Percentiles rank a stretch among this genome's conserved stretches.
phyloP scores from a whole-genome alignment of 2,329 filamentous ascomycete genomes.

The Intubia oerlemansii region DNA sequence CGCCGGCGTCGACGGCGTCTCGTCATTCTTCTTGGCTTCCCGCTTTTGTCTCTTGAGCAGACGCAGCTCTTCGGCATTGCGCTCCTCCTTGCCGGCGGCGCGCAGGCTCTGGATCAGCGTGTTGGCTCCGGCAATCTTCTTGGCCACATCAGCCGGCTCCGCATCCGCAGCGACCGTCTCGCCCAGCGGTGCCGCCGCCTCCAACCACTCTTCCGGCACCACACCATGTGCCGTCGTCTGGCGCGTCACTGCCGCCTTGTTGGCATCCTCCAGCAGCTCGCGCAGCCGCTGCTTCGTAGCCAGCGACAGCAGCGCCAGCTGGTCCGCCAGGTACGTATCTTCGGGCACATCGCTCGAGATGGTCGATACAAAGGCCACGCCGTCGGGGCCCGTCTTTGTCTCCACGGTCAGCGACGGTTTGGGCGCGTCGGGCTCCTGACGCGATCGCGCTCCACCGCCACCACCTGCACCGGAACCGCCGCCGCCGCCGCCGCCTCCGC shows the following conservation, averaged over 20 bases:
- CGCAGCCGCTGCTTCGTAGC: constrained; percentile 63
- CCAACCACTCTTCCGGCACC: constrained; percentile 54
- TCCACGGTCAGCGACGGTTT: constrained; percentile 30
- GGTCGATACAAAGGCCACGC: constrained; percentile 38
- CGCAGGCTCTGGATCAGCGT: constrained; percentile 28
- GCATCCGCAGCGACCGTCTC: constrained; percentile 12
- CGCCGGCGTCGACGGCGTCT: constrained; percentile 26
- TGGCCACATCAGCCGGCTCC: constrained; percentile 6
- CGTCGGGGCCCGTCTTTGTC: constrained; percentile 36
- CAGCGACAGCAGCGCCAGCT: constrained; percentile 64
- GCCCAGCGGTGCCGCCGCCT: constrained; percentile 36
- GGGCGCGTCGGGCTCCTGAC: constrained; percentile 21
- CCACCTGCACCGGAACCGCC: too few relatives aligned
- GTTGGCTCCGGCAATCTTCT: constrained; percentile 25
- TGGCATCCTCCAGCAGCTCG: constrained; percentile 57
- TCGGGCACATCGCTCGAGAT: constrained; percentile 51
- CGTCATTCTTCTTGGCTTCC: constrained; percentile 31
- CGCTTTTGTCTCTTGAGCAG: constrained; percentile 45
- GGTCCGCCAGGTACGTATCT: constrained; percentile 57
- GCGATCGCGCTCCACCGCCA: too few relatives aligned
- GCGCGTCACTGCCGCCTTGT: constrained; percentile 46
- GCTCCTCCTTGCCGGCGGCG: constrained; percentile 41
- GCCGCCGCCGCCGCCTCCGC: constrained; percentile 18
- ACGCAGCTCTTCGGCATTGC: constrained; percentile 50
- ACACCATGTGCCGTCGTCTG: constrained; percentile 62